Percentiles rank a stretch among this genome's conserved stretches.
These are phyloP conservation scores for Aureobasidium leucospermi DNA, from an alignment of 2,329 filamentous ascomycete species.

Conservation along the genomic window DNA sequence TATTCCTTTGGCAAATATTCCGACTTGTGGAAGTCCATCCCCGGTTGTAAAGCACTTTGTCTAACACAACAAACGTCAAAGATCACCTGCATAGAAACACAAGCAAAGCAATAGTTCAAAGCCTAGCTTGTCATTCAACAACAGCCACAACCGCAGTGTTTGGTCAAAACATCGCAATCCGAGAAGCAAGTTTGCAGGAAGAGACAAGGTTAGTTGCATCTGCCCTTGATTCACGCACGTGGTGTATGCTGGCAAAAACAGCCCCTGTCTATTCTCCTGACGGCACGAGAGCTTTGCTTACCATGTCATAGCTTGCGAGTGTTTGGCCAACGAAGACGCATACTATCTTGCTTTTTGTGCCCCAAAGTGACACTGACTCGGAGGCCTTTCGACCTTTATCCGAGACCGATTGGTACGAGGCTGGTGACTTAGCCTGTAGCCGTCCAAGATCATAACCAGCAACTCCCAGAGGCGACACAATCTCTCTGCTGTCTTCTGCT, in stretches of 20 bases:
- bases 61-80: conserved; percentile 11
- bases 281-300: conserved; percentile 1
- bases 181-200: background rate
- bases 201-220: conserved; percentile 12
- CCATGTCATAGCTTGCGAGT: conserved; percentile 7
- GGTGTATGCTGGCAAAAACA: background rate
- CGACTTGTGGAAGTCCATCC: conserved; percentile 1
- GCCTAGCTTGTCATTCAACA: background rate
- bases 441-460: background rate
- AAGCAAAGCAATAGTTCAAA: conserved; percentile 9
- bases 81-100: conserved; percentile 5
- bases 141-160: background rate
- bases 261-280: background rate
- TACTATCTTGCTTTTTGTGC: conserved; percentile 15
- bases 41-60: conserved; percentile 6
- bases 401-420: conserved; percentile 9
- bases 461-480: conserved; percentile 6
- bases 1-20: conserved; percentile 4
- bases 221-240: conserved; percentile 4
- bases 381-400: conserved; percentile 6
- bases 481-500: conserved; percentile 2
- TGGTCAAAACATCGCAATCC: background rate
- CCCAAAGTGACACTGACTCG: conserved; percentile 12
- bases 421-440: conserved; percentile 2
- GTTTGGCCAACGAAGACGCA: conserved; percentile 4